These are phyloP conservation scores for Viola pubescens DNA, from an alignment of 441 rosid genomes.

Conservation along the genomic window DNA sequence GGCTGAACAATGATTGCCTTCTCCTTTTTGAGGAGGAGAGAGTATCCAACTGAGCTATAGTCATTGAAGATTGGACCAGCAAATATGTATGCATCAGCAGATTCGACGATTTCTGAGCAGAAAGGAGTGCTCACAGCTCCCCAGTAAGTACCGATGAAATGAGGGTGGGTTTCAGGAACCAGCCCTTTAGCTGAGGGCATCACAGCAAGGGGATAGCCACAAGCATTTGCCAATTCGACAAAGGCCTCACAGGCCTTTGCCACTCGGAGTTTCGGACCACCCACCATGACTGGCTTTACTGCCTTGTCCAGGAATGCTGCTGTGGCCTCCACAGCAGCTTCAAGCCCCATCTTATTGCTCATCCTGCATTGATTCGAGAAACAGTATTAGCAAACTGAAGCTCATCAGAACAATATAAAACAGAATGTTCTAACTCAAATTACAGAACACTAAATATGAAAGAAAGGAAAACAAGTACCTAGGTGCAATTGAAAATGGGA, in stretches of 20 bases:
- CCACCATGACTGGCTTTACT: constrained; percentile 47
- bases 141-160: constrained; percentile 46
- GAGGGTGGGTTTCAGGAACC: constrained; percentile 38
- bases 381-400: background rate
- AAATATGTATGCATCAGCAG: constrained; percentile 37
- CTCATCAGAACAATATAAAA: background rate
- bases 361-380: background rate
- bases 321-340: constrained; percentile 1
- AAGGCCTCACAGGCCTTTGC: constrained; percentile 22
- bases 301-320: constrained; percentile 50
- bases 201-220: constrained; percentile 3
- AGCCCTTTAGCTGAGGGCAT: constrained; percentile 51
- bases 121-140: constrained; percentile 52
- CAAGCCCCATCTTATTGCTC: background rate
- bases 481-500: background rate
- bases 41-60: constrained; percentile 64
- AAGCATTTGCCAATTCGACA: background rate
- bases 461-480: background rate
- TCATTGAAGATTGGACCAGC: constrained; percentile 46
- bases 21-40: constrained; percentile 70
- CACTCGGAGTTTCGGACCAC: constrained; percentile 39
- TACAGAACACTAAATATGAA: background rate
- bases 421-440: background rate
- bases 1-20: constrained; percentile 61
- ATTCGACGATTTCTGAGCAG: constrained; percentile 56